A percentile compares a stretch with the other conserved stretches of the same genome.
These are phyloP conservation scores for Metrosideros polymorpha DNA, from an alignment of 441 rosid genomes.

Conservation along the genomic window DNA sequence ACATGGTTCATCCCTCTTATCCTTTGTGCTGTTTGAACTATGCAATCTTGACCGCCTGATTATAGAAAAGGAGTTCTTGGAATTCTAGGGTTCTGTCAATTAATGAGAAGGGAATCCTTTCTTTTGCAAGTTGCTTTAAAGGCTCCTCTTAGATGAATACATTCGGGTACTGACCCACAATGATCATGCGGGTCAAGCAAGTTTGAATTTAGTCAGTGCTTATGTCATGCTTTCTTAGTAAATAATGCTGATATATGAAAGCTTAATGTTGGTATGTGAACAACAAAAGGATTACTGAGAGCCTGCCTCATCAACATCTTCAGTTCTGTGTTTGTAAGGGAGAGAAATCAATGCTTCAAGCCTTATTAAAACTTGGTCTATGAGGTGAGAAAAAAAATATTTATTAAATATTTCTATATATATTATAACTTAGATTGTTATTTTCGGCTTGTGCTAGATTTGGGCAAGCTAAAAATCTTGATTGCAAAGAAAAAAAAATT, in stretches of 20 bases:
- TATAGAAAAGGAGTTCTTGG: background rate
- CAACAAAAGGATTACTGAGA: background rate
- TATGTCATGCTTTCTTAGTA: background rate
- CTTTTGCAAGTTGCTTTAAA: background rate
- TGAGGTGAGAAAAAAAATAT: background rate
- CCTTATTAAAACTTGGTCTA: background rate
- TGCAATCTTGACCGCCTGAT: conserved; percentile 3
- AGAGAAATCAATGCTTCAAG: background rate
- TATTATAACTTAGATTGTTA: background rate
- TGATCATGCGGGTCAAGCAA: background rate
- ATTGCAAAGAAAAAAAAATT: background rate
- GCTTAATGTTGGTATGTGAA: background rate
- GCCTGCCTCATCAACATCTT: background rate
- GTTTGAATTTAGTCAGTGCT: background rate
- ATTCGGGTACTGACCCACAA: background rate
- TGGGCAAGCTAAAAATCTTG: background rate
- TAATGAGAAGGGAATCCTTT: background rate
- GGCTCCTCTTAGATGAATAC: background rate
- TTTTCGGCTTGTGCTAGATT: background rate
- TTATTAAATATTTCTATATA: background rate
- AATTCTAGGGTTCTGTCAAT: conserved; percentile 1
- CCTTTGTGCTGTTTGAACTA: conserved; percentile 15
- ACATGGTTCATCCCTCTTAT: conserved; percentile 1
- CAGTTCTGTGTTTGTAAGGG: background rate
- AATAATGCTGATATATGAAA: background rate